Evolutionary conservation across 495 filamentous ascomycete genomes (phyloP), one percentile per base, ranked within the genome.

Genomic region (Hypoxylon cercidicola): DNA sequence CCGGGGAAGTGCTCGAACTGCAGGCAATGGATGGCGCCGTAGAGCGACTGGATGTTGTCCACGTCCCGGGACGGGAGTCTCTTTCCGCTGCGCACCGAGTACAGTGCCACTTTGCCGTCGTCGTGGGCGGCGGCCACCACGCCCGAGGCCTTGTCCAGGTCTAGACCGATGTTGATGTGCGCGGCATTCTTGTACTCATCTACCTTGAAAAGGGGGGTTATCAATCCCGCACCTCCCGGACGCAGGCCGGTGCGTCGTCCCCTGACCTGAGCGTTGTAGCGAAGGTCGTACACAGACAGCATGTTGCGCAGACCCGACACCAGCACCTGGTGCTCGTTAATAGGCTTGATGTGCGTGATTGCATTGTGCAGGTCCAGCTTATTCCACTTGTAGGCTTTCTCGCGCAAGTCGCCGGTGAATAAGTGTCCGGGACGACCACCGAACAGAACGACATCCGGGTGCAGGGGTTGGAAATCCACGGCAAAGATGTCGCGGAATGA

Each of bases 51-150:
- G n/a, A 71, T 58, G 16, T 9, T 12, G 20, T 58, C 32, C 12
- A 75, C 23, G 15, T 28, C 61, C 0, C 37, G 53, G n/a, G 49
- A 54, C 16, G 28, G 48, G n/a, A 82, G 59, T 10, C 71, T 62
- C 4, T 47, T 34, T 19, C 80, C 80, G 21, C 68, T 73, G 7
- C 54, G 55, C 20, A 78, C 68, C 11, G 79, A 79, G 60, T 77
- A 81, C 21, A 82, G 50, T n/a, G 49, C 74, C 0, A 83, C 72
- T 4, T 52, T 72, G 12, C 67, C 72, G 35, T 78, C 75, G 48
- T 78, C 77, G 30, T 82, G 78, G 1, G 79, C 76, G 0, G 79
- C 75, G 2, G 78, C 79, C 8, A 78, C 75, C 10, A 78, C 8
- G 10, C 77, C 78, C 12, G 72, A 66, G 2, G 45, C 49, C 6